These are phyloP conservation scores for Peronospora belbahrii DNA, from an alignment of 352 stramenopile species.

Conservation along the genomic window DNA sequence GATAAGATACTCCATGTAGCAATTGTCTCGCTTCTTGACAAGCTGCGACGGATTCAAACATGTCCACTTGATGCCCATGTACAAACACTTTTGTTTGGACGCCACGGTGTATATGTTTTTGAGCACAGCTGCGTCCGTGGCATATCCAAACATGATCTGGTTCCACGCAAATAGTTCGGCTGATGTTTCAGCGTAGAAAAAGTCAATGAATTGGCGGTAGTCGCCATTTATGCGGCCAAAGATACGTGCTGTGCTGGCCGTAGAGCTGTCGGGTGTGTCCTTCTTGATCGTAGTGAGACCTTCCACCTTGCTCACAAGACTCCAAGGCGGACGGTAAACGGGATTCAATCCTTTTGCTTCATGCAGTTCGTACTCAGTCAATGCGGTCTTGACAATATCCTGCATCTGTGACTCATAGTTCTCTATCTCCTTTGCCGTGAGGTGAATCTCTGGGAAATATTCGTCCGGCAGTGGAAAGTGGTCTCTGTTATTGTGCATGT, in stretches of 20 bases:
- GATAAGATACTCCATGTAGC: constrained; percentile 70
- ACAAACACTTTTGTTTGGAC: constrained; percentile 35
- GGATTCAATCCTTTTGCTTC: constrained; percentile 27
- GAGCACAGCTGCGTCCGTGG: constrained; percentile 56
- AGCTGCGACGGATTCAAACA: constrained; percentile 51
- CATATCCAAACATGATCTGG: constrained; percentile 62
- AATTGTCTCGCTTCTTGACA: constrained; percentile 63
- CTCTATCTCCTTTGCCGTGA: constrained; percentile 21
- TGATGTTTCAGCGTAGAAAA: constrained; percentile 60
- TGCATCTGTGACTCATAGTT: constrained; percentile 34
- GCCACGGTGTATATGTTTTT: constrained; percentile 56
- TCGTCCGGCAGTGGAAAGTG: constrained; percentile 36
- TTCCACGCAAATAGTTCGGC: constrained; percentile 66
- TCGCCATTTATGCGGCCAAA: constrained; percentile 56
- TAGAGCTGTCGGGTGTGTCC: constrained; percentile 15
- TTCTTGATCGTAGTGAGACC: constrained; percentile 36
- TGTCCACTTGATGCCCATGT: constrained; percentile 82
- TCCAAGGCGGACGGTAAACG: constrained; percentile 31
- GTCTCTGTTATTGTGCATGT: constrained; percentile 21
- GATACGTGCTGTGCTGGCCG: constrained; percentile 34
- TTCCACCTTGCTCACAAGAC: constrained; percentile 24
- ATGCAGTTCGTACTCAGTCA: constrained; percentile 35
- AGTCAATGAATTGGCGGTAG: constrained; percentile 62
- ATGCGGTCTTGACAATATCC: constrained; percentile 29
- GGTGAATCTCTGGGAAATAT: constrained; percentile 32